Evolutionary conservation across 192 early-diverging fungal genomes (phyloP).

Genomic region (Phycomyces blakesleeanus): DNA sequence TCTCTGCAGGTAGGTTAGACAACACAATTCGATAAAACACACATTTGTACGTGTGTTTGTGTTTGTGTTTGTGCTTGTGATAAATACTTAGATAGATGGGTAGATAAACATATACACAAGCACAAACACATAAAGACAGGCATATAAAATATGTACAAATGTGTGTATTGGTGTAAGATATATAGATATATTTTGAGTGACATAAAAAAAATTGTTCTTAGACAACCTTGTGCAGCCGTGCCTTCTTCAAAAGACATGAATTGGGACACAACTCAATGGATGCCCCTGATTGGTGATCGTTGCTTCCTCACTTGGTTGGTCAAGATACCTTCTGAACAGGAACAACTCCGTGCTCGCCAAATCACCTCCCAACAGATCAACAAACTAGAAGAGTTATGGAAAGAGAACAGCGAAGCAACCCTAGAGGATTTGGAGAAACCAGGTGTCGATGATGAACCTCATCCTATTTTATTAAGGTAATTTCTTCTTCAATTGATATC

Average conservation of each 20-base stretch:
- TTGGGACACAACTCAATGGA: constrained; percentile 97
- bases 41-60: too few relatives aligned
- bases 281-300: constrained; percentile 94
- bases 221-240: constrained; percentile 89
- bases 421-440: constrained; percentile 80
- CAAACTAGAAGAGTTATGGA: constrained; percentile 89
- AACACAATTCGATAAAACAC: background rate
- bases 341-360: constrained; percentile 78
- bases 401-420: constrained; percentile 65
- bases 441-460: constrained; percentile 80
- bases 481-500: too few relatives aligned
- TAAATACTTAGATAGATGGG: too few relatives aligned
- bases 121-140: too few relatives aligned
- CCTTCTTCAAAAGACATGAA: constrained; percentile 88
- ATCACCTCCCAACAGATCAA: constrained; percentile 82
- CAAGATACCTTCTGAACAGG: constrained; percentile 80
- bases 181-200: constrained; percentile 2
- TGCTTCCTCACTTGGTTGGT: constrained; percentile 94
- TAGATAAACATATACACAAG: too few relatives aligned
- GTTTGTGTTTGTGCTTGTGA: too few relatives aligned
- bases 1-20: constrained; percentile 72
- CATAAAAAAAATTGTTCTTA: constrained; percentile 24
- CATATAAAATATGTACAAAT: background rate
- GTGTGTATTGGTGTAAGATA: background rate
- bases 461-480: constrained; percentile 75